Conservation (phyloP, 169 alveolate species). For the Eimeria necatrix region DNA sequence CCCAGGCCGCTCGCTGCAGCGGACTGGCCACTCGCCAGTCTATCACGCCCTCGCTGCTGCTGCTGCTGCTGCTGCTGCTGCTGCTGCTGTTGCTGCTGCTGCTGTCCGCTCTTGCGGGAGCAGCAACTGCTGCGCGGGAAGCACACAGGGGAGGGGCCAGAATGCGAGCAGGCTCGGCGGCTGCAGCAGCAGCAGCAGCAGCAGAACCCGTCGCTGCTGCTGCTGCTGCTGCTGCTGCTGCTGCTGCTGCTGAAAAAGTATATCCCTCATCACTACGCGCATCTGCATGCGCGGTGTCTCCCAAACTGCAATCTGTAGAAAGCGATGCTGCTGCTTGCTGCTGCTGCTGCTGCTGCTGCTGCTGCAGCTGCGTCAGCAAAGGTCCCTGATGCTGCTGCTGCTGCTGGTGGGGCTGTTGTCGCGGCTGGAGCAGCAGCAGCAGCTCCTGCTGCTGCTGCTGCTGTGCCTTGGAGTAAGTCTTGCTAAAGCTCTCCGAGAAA, state of each 20-base stretch:
- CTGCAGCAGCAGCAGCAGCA: conserved; percentile 25
- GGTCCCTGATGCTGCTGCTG: background rate
- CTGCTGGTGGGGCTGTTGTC: conserved; percentile 9
- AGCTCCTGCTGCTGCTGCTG: background rate
- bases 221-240: conserved; percentile 1
- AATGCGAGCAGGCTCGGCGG: background rate
- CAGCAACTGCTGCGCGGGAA: background rate
- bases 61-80: background rate
- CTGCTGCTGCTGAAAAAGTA: background rate
- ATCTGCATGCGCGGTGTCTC: background rate
- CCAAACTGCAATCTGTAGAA: background rate
- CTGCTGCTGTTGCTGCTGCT: background rate
- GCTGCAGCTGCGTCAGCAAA: background rate
- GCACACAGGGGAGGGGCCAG: too few species aligned
- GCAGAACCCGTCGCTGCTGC: background rate
- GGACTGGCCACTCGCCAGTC: conserved; percentile 2
- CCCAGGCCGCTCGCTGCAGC: conserved; percentile 21
- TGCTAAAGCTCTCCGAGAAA: background rate
- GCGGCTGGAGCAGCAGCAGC: background rate
- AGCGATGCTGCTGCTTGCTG: background rate
- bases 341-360: conserved; percentile 53
- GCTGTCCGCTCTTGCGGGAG: background rate
- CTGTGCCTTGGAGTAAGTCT: background rate
- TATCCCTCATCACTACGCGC: background rate
- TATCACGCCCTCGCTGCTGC: background rate